Evolutionary conservation across 192 early-diverging fungal species (phyloP).

Genomic region (Thamnidium elegans): DNA sequence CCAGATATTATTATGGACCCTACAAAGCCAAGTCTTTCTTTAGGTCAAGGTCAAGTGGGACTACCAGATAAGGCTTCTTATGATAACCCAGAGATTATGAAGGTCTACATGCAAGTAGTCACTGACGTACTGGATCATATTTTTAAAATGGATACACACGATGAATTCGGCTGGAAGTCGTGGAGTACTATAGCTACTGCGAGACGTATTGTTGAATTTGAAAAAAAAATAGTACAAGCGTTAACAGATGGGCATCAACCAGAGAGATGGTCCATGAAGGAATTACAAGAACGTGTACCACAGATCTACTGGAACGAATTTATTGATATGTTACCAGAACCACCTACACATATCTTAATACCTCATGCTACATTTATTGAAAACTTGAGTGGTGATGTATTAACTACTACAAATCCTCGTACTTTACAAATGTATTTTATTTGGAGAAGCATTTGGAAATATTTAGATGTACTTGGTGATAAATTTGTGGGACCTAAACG

Average conservation of each 20-base stretch:
- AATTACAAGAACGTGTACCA: constrained; percentile 1
- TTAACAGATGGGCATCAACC: not conserved
- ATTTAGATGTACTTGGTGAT: constrained; percentile 36
- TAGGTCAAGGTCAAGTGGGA: constrained; percentile 56
- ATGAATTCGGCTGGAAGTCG: constrained; percentile 24
- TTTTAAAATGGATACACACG: constrained; percentile 11
- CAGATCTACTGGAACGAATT: constrained; percentile 7
- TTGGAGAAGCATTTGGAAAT: constrained; percentile 45
- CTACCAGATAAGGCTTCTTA: constrained; percentile 64
- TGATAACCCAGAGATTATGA: constrained; percentile 45
- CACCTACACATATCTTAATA: constrained; percentile 1
- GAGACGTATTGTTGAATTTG: constrained; percentile 59
- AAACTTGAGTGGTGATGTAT: constrained; percentile 16
- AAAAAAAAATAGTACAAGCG: constrained; percentile 47
- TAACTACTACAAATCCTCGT: constrained; percentile 33
- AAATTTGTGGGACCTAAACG: constrained; percentile 36
- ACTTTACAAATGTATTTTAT: constrained; percentile 50
- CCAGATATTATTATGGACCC: constrained; percentile 53
- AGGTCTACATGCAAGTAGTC: constrained; percentile 42
- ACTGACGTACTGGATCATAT: constrained; percentile 44
- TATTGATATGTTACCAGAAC: not conserved
- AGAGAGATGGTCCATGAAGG: constrained; percentile 4
- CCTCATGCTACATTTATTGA: constrained; percentile 7
- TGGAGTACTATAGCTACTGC: constrained; percentile 35
- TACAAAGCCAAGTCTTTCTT: constrained; percentile 37